phyloP scores from a whole-genome alignment of 2,329 filamentous ascomycete genomes.

The Penicillium sp. region DNA sequence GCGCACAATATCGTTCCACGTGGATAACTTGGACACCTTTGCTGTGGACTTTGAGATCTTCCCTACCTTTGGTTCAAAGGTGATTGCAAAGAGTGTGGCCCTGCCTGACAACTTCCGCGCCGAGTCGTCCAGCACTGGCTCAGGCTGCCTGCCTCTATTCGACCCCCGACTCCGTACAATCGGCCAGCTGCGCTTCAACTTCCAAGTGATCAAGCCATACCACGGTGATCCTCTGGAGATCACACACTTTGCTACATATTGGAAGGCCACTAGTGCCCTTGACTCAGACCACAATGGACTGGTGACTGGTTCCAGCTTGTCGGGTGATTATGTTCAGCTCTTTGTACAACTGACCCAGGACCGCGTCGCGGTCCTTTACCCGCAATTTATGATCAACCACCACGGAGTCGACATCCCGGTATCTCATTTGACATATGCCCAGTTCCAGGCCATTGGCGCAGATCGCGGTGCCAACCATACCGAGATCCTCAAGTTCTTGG shows the following conservation, averaged over 20 bases:
- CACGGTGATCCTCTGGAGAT: conserved; percentile 89
- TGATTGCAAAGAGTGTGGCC: conserved; percentile 93
- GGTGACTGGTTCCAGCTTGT: conserved; percentile 90
- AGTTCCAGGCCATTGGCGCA: conserved; percentile 47
- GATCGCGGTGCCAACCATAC: conserved; percentile 33
- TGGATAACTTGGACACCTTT: conserved; percentile 89
- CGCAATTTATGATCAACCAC: conserved; percentile 74
- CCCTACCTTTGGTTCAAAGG: conserved; percentile 93
- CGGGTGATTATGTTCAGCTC: conserved; percentile 88
- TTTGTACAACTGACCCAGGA: conserved; percentile 92
- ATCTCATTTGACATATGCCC: conserved; percentile 68
- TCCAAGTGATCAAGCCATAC: conserved; percentile 96
- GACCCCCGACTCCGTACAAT: conserved; percentile 89
- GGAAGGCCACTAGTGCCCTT: conserved; percentile 95
- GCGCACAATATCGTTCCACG: conserved; percentile 88
- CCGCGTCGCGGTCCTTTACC: conserved; percentile 81
- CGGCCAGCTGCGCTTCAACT: conserved; percentile 89
- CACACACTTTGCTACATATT: conserved; percentile 97
- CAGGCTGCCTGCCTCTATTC: conserved; percentile 83
- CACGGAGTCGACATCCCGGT: conserved; percentile 78
- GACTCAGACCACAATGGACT: conserved; percentile 82
- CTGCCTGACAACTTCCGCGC: conserved; percentile 82
- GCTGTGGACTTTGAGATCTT: conserved; percentile 97
- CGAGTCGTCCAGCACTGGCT: conserved; percentile 69
- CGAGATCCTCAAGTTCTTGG: conserved; percentile 32